phyloP scores from a whole-genome alignment of 2,329 filamentous ascomycete genomes.

The Botrytis fabae region DNA sequence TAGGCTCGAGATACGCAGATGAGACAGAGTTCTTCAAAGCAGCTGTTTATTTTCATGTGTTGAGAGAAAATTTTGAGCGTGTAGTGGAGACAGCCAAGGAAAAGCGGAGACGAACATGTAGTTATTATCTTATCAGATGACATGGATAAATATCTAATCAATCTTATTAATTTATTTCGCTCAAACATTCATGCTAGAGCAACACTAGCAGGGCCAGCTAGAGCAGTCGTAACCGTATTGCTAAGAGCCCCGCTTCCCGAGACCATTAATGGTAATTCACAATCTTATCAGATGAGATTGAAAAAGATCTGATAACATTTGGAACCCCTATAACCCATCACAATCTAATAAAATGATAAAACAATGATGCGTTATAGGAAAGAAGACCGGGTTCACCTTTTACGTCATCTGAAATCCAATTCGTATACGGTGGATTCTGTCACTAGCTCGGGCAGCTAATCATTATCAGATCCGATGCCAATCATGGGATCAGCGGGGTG shows the following conservation, averaged over 20 bases:
- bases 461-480: conserved; percentile 24
- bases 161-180: conserved; percentile 10
- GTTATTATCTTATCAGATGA: conserved; percentile 23
- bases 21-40: background rate
- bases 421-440: background rate
- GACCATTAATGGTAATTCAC: background rate
- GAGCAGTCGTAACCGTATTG: background rate
- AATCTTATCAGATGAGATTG: conserved; percentile 18
- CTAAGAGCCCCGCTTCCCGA: background rate
- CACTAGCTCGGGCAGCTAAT: background rate
- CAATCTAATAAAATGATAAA: too few species aligned
- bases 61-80: background rate
- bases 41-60: background rate
- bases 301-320: conserved; percentile 13
- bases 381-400: background rate
- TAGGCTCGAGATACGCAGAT: background rate
- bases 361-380: background rate
- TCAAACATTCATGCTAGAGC: background rate
- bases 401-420: background rate
- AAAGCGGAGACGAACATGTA: conserved; percentile 22
- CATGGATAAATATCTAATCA: conserved; percentile 18
- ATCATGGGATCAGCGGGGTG: conserved; percentile 9
- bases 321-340: background rate
- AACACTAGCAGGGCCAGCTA: background rate
- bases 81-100: conserved; percentile 8